Base-by-base conservation (phyloP, 116 monocot species). In the Trichopus zeylanicus region DNA sequence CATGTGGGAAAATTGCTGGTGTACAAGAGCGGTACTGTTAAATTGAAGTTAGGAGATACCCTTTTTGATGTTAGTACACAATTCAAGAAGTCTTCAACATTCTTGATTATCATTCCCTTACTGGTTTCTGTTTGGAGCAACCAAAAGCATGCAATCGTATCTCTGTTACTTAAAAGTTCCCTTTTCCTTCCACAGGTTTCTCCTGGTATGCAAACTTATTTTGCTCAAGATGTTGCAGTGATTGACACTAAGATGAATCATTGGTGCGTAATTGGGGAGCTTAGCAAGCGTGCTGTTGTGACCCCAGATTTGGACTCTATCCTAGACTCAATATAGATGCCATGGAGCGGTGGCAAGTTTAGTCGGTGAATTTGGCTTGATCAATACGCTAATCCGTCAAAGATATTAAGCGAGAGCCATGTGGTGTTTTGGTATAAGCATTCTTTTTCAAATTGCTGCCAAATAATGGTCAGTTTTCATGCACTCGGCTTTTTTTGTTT, bases 221-320 rank as follows among this genome's bases (percentile, higher is more conserved):
- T 80, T 68, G 70, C 75, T 0, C 77, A 88, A 64, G 82, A 98
- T 55, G 63, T 78, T 47, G 81, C 82, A 25, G 82, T 70, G 18
- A 62, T 91, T 47, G 85, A 85, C 64, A 72, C 70, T 18, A 49
- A 74, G 37, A 84, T 84, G 53, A 87, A 78, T 55, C 74, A 71
- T 5, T 91, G 73, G 55, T 87, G 82, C 31, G 51, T 88, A 16
- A 29, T 98, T 60, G 85, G 87, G 0, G 80, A 88, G 59, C 55
- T 91, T 13, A 57, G 27, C 24, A 84, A 75, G 60, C 78, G 75
- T 39, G 91, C 70, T 0, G 54, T 91, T 22, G 73, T 98, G 12
- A 73, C 76, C 1, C 88, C 87, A 7, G 85, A 98, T 65, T 7
- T 98, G 19, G 81, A 87, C 24, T 59, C 68, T 34, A 57, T 94